Evolutionary conservation across 1,284 basidiomycete species (phyloP), one percentile per base, ranked within the genome.

Genomic region (Leccinum griseonigrum): DNA sequence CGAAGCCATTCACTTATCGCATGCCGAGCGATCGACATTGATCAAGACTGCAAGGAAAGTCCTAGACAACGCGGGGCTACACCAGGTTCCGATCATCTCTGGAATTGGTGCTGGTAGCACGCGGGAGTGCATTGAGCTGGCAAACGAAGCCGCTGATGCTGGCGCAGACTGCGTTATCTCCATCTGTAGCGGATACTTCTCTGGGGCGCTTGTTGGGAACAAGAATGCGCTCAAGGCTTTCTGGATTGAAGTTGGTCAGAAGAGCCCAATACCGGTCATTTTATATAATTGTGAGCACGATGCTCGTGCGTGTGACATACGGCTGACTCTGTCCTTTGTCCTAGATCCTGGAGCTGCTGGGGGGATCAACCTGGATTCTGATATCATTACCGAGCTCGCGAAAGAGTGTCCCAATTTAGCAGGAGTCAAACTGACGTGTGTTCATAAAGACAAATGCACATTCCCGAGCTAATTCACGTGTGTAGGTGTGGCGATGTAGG

Each of bases 161-260:
- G 92, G 94, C 29, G 94, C 94, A 11, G 93, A 96, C 75, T 89
- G 87, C 65, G 85, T 81, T 31, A 94, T 96, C 63, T 91, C 94
- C 67, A 95, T 96, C 68, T 77, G 83, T 32, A 90, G 91, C 67
- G 94, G 93, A 54, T 96, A 95, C 79, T 97, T 89, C 71, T 87
- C 92, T 28, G 91, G 91, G 7, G 89, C 83, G 5, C 78, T 95
- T 66, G 78, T 79, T 51, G 74, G 74, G 32, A 81, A 88, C 73
- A 82, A 78, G 67, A 77, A 79, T 18, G 92, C 94, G 0, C 79
- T 96, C 68, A 91, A 90, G 76, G 82, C 83, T 5, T 95, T 89
- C 77, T 97, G 85, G 79, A 79, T 81, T 38, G 90, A 93, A 66
- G 85, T 95, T 29, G 80, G 91, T 16, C 81, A 86, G 67, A 88